These are phyloP conservation scores for Stereocaulon alpinum DNA, from an alignment of 495 filamentous ascomycete species.

Conservation along the genomic window DNA sequence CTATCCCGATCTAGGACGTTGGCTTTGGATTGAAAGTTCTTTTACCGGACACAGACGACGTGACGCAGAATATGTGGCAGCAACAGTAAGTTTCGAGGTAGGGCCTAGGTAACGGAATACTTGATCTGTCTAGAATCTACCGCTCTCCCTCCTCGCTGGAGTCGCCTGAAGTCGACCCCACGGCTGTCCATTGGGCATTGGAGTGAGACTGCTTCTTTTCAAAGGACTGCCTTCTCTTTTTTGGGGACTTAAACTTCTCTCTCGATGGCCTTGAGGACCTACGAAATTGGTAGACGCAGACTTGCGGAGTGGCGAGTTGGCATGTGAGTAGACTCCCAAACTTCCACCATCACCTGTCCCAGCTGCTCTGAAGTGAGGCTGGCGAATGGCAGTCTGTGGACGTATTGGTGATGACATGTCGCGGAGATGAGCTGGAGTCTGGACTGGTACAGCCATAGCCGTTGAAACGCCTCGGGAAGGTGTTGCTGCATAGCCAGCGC, in stretches of 20 bases:
- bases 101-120: neutral
- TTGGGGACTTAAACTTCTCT: conserved; percentile 28
- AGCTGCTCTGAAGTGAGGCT: conserved; percentile 44
- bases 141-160: conserved; percentile 31
- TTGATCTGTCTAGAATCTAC: conserved; percentile 24
- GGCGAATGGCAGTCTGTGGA: conserved; percentile 40
- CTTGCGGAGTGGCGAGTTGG: conserved; percentile 73
- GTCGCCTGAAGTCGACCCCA: conserved; percentile 20
- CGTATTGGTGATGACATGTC: conserved; percentile 46
- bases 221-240: conserved; percentile 27
- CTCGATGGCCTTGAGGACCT: conserved; percentile 30
- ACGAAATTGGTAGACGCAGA: conserved; percentile 38
- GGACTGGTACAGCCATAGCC: conserved; percentile 28
- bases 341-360: conserved; percentile 60
- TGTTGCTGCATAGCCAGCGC: conserved; percentile 14
- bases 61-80: no score
- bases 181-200: conserved; percentile 29
- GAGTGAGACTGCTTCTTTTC: conserved; percentile 30
- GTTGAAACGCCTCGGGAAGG: conserved; percentile 17
- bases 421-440: conserved; percentile 36
- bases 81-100: no score
- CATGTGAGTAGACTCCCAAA: conserved; percentile 67
- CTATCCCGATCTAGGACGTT: no score
- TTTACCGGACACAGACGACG: no score
- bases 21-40: no score